phyloP scores from a whole-genome alignment of 495 filamentous ascomycete genomes.

The Glonium stellatum region DNA sequence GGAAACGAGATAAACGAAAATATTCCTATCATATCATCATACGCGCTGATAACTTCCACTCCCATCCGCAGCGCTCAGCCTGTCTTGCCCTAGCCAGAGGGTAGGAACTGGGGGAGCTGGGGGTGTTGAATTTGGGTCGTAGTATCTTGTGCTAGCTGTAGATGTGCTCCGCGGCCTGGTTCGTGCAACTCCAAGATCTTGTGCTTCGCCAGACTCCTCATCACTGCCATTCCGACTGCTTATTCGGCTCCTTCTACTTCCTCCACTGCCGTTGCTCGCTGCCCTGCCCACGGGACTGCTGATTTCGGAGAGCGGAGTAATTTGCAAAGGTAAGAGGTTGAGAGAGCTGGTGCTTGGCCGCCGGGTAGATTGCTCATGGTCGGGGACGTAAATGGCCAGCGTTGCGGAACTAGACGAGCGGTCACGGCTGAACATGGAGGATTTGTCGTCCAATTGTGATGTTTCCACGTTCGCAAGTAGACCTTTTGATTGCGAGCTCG shows the following conservation, averaged over 20 bases:
- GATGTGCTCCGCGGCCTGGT: background rate
- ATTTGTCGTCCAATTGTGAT: background rate
- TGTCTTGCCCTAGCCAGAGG: background rate
- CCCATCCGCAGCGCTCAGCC: background rate
- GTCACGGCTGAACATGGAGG: slow-evolving; percentile 6
- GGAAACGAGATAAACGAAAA: background rate
- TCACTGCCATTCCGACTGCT: background rate
- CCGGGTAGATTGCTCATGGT: background rate
- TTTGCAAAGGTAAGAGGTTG: background rate
- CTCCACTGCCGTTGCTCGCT: background rate
- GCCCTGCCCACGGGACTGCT: background rate
- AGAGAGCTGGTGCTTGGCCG: background rate
- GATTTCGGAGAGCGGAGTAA: background rate
- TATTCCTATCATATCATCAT: background rate
- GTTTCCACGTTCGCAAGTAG: background rate
- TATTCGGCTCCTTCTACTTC: background rate
- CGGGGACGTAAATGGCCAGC: background rate
- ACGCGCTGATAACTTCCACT: background rate
- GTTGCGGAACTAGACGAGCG: background rate
- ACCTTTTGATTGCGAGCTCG: background rate
- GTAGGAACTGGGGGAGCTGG: background rate
- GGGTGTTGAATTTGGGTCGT: background rate
- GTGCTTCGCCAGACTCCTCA: background rate
- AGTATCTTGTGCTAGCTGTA: background rate
- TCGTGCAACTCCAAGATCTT: background rate